phyloP scores from a whole-genome alignment of 192 early-diverging fungal species.

The Rhizophlyctis rosea region DNA sequence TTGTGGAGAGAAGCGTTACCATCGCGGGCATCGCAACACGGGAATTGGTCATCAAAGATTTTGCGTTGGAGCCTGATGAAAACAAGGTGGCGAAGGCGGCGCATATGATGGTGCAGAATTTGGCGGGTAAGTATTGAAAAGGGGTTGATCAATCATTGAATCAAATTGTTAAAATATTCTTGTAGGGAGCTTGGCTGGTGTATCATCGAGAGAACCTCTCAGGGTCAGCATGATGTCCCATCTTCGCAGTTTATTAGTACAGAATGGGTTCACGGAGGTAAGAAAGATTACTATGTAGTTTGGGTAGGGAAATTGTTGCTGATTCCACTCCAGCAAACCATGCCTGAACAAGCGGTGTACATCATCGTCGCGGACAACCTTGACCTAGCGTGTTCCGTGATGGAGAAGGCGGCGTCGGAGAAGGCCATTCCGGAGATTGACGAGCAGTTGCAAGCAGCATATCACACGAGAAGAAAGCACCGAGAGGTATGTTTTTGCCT shows the following conservation, averaged over 20 bases:
- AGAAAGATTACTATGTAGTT: slow-evolving; percentile 6
- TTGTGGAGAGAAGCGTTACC: slow-evolving; percentile 88
- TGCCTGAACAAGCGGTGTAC: slow-evolving; percentile 81
- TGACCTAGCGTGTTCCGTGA: slow-evolving; percentile 89
- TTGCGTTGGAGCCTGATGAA: slow-evolving; percentile 92
- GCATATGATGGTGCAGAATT: slow-evolving; percentile 90
- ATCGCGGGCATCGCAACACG: slow-evolving; percentile 91
- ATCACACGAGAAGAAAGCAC: slow-evolving; percentile 76
- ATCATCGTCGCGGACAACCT: slow-evolving; percentile 89
- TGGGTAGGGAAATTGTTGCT: background rate
- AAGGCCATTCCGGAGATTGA: slow-evolving; percentile 95
- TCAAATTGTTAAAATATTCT: background rate
- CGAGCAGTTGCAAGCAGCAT: slow-evolving; percentile 69
- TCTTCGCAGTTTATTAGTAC: slow-evolving; percentile 64
- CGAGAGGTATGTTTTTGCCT: slow-evolving; percentile 50
- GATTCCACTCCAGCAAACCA: slow-evolving; percentile 42
- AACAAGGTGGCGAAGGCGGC: slow-evolving; percentile 91
- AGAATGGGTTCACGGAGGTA: slow-evolving; percentile 75
- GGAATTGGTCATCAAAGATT: slow-evolving; percentile 93
- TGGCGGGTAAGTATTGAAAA: slow-evolving; percentile 77
- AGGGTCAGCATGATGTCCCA: slow-evolving; percentile 77
- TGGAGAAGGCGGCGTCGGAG: slow-evolving; percentile 94
- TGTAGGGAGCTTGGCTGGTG: slow-evolving; percentile 69
- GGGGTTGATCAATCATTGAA: background rate
- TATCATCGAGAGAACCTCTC: slow-evolving; percentile 91